Evolutionary conservation across 2,329 filamentous ascomycete genomes (phyloP).

Genomic region (Phyllosticta capitalensis): DNA sequence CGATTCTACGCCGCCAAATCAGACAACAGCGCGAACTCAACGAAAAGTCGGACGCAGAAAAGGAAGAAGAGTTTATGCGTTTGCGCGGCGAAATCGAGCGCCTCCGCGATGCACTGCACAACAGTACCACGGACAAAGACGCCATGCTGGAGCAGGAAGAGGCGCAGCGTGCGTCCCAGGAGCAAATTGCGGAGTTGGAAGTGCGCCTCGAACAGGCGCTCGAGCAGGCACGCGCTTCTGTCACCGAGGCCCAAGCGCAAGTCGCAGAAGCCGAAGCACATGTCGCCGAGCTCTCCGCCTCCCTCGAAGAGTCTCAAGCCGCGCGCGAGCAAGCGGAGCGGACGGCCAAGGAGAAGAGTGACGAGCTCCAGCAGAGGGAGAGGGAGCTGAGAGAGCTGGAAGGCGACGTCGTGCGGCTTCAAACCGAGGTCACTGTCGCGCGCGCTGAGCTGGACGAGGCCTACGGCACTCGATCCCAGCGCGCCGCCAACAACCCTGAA

Average conservation of each 20-base stretch:
- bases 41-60: constrained; percentile 62
- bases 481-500: constrained; percentile 48
- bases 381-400: constrained; percentile 36
- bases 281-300: constrained; percentile 20
- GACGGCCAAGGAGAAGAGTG: constrained; percentile 23
- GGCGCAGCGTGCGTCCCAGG: constrained; percentile 18
- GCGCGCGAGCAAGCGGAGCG: constrained; percentile 26
- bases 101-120: constrained; percentile 29
- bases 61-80: constrained; percentile 28
- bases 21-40: constrained; percentile 93
- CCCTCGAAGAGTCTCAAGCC: constrained; percentile 19
- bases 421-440: constrained; percentile 79
- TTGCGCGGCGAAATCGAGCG: constrained; percentile 32
- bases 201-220: constrained; percentile 21
- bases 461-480: constrained; percentile 67
- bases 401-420: constrained; percentile 54
- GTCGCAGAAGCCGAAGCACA: constrained; percentile 24
- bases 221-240: constrained; percentile 27
- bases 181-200: constrained; percentile 23
- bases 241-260: constrained; percentile 27
- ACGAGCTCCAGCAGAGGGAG: constrained; percentile 20
- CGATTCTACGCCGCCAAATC: constrained; percentile 80
- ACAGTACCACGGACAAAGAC: neutral
- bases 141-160: constrained; percentile 11
- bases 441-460: constrained; percentile 88